Evolutionary conservation across 495 filamentous ascomycete genomes (phyloP).

Genomic region (Cairneyella variabilis): DNA sequence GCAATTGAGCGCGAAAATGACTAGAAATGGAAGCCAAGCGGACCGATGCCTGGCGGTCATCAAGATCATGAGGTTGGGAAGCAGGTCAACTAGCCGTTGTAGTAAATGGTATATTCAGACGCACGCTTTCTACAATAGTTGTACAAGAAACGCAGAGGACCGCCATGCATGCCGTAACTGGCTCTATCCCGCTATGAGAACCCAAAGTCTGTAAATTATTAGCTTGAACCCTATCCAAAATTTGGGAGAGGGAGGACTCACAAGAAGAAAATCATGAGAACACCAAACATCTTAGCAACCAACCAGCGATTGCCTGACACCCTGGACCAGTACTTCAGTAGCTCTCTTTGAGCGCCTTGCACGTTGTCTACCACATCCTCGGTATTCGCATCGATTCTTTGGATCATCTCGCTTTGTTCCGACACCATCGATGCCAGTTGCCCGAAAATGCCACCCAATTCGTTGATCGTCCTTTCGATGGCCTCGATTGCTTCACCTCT

Average conservation of each 20-base stretch:
- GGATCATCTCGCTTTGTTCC: constrained; percentile 94
- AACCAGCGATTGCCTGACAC: constrained; percentile 95
- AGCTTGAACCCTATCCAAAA: neutral
- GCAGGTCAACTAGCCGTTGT: neutral
- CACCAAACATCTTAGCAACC: constrained; percentile 98
- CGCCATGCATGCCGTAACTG: neutral
- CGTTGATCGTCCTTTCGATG: constrained; percentile 91
- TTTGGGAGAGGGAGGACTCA: constrained; percentile 25
- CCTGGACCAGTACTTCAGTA: constrained; percentile 93
- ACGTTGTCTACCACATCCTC: constrained; percentile 97
- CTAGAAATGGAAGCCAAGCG: too few relatives aligned
- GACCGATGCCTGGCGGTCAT: too few relatives aligned
- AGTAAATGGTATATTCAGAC: constrained; percentile 23
- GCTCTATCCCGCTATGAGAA: constrained; percentile 25
- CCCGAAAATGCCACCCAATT: constrained; percentile 93
- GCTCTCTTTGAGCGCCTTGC: constrained; percentile 87
- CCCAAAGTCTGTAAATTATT: constrained; percentile 25
- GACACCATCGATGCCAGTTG: constrained; percentile 97
- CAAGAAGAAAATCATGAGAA: constrained; percentile 56
- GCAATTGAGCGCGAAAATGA: too few relatives aligned
- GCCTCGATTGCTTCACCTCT: constrained; percentile 94
- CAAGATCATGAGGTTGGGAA: too few relatives aligned
- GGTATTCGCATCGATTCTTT: constrained; percentile 91
- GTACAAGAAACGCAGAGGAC: constrained; percentile 7
- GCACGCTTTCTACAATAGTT: constrained; percentile 22